Evolutionary conservation across 1,284 basidiomycete genomes (phyloP), one percentile per base, ranked within the genome.

Genomic region (Testicularia cyperi): DNA sequence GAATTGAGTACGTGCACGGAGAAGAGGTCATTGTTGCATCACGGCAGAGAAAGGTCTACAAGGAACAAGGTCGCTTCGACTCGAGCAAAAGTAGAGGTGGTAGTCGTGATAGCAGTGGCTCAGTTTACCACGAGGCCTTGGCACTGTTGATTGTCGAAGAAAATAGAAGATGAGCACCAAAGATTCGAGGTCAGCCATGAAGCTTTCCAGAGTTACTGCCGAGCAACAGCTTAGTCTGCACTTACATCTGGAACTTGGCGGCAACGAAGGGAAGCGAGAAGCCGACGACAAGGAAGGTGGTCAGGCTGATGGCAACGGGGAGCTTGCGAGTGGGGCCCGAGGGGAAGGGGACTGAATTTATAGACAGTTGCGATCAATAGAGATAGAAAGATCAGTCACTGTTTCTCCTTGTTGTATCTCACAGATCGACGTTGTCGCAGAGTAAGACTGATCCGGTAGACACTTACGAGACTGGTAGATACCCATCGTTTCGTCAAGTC

Each of bases 401-500:
- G n/a, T n/a, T n/a, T n/a, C n/a, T n/a, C n/a, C n/a, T n/a, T n/a
- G n/a, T n/a, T n/a, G n/a, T n/a, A n/a, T n/a, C n/a, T n/a, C n/a
- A n/a, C n/a, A n/a, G n/a, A n/a, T n/a, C n/a, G n/a, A n/a, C n/a
- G n/a, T n/a, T n/a, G n/a, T n/a, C n/a, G n/a, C n/a, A n/a, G n/a
- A n/a, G n/a, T n/a, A n/a, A n/a, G n/a, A n/a, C n/a, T n/a, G n/a
- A n/a, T n/a, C n/a, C 7, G 29, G n/a, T 9, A 21, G 10, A 18
- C 13, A 61, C 57, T 46, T 45, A 61, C 57, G 45, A 30, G 44
- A 44, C 57, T 61, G 42, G 8, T 5, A n/a, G 24, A 38, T 6
- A 70, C 73, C 52, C 45, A 74, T 72, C 24, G 55, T 74, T 38
- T 74, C 67, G 43, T 56, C n/a, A n/a, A n/a, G n/a, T n/a, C n/a